Evolutionary conservation across 306 rosid genomes (phyloP), one percentile per base, ranked within the genome.

Genomic region (Hippophae gyantsensis): DNA sequence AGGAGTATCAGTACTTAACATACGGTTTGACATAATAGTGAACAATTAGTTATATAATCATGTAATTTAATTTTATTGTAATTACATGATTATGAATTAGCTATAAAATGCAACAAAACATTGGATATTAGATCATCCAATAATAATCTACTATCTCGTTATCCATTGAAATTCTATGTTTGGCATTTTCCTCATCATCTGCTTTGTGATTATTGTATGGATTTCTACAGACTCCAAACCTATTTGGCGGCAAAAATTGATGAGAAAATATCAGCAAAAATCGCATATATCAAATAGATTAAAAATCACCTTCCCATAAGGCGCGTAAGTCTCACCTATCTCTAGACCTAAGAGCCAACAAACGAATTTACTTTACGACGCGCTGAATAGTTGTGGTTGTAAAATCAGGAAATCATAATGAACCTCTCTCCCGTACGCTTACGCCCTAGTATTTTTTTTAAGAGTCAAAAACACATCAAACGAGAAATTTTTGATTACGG

Each of bases 211-310:
- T 13, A 9, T 49, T 9, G 7, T 46, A 14, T n/a, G 53, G 8
- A 38, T 49, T 26, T 64, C 50, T 52, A 52, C 64, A 62, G 63
- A 68, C 4, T 59, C 52, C 59, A 51, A 59, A 56, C 63, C 53
- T 60, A 80, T 75, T 84, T 84, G 90, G 90, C 90, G 90, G 90
- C 84, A 84, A 84, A 14, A 27, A 58, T 45, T 53, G 10, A 74
- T 51, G 6, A 43, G 26, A 10, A 32, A 67, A 71, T 62, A 52
- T 26, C 10, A 47, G 27, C 8, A 13, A 48, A 13, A 69, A 47
- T 7, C 49, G 2, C 47, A 9, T 26, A 8, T 42, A 44, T 55
- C 43, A 27, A 1, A n/a, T 42, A 43, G 6, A 48, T 0, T 8
- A 11, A 9, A 23, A 44, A 13, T 52, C 48, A 38, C 63, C 48